Base-by-base conservation (phyloP, 1,139 yeast species). In the Zygoascus hellenicus region DNA sequence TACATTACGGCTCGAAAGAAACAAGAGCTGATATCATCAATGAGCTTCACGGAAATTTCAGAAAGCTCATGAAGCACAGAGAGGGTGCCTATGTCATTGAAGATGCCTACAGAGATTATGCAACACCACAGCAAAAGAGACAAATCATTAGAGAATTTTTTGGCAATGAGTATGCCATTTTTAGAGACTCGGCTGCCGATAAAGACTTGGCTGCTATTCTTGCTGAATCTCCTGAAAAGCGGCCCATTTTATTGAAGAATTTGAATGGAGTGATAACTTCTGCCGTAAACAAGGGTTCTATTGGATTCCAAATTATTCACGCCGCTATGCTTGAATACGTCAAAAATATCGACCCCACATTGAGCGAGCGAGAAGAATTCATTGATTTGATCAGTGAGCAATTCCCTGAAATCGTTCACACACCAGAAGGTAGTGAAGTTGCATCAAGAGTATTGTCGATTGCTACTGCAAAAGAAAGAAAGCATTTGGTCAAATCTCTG, bases 41-140 rank as follows among this genome's bases (percentile, higher is more conserved):
- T 61, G 97, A 88, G 68, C 75, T 92, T 54, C 96, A 89, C 62
- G 97, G 97, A 46, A 83, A 83, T 59, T 78, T 88, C 59, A 76
- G 97, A 65, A 90, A 88, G 67, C 75, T 92, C 55, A 89, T 92
- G 94, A 82, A 95, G 74, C 97, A 92, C 68, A 83, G 84, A 69
- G 97, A 92, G 74, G 98, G 97, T 69, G 97, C 97, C n/a, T 89
- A 92, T 61, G 97, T 92, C 36, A 90, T 90, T 54, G 97, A 92
- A 69, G 98, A 92, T 72, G 76, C 89, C 59, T 92, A 75, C 64
- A 87, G 89, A 28, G 79, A 89, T 55, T 92, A 90, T 66, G 79
- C 96, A 4, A 80, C 89, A 28, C 77, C 83, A 38, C 87, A 82
- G 53, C 97, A 92, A 68, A 86, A 80, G 66, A 78, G 80, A 47